phyloP scores from a whole-genome alignment of 495 filamentous ascomycete species.

The Aspergillus indologenus region DNA sequence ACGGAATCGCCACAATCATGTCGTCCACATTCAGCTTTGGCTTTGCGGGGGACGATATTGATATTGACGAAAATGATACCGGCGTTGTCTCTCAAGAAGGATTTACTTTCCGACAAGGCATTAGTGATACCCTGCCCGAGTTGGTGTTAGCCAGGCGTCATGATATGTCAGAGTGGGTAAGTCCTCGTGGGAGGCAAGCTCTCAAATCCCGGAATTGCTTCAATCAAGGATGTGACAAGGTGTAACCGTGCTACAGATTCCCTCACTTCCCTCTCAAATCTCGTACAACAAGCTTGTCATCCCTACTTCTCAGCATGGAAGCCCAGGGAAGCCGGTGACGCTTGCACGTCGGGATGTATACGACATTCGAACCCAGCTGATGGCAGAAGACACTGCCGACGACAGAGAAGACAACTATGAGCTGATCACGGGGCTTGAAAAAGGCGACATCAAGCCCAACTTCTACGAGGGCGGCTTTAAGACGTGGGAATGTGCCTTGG shows the following conservation, averaged over 20 bases:
- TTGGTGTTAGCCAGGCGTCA: slow-evolving; percentile 39
- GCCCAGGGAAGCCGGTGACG: slow-evolving; percentile 25
- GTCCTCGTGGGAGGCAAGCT: too few relatives aligned
- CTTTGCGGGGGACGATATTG: slow-evolving; percentile 83
- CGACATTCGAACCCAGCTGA: slow-evolving; percentile 89
- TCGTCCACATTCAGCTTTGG: slow-evolving; percentile 66
- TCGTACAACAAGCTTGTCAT: slow-evolving; percentile 65
- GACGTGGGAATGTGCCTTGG: slow-evolving; percentile 94
- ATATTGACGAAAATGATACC: slow-evolving; percentile 50
- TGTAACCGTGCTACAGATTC: slow-evolving; percentile 53
- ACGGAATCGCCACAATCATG: slow-evolving; percentile 17
- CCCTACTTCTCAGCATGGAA: slow-evolving; percentile 42
- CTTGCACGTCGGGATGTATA: slow-evolving; percentile 86
- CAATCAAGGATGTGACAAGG: slow-evolving; percentile 31
- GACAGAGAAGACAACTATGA: slow-evolving; percentile 37
- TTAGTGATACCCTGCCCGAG: slow-evolving; percentile 26
- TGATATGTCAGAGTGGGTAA: slow-evolving; percentile 47
- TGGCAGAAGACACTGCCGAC: slow-evolving; percentile 70
- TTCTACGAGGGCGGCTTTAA: slow-evolving; percentile 99
- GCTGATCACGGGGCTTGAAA: slow-evolving; percentile 58
- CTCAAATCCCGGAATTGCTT: too few relatives aligned
- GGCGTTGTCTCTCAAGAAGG: slow-evolving; percentile 24
- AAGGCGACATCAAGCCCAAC: slow-evolving; percentile 81
- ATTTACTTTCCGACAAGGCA: slow-evolving; percentile 8
- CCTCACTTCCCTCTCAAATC: slow-evolving; percentile 71